Conservation (phyloP, 1,284 basidiomycete species). For the Sanghuangporus weigelae region DNA sequence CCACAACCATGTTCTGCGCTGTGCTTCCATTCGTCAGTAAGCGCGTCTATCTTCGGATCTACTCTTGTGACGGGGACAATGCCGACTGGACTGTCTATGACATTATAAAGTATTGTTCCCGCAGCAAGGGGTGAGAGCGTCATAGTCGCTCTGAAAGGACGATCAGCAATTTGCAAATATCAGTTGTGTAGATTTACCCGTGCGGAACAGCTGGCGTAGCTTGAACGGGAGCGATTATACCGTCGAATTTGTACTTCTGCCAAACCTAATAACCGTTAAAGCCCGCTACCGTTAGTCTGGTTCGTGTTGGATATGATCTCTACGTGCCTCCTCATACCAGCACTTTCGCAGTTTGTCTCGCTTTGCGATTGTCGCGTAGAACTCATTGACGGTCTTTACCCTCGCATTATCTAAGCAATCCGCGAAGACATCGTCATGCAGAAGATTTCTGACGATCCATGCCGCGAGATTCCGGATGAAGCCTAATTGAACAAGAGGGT, state of each 20-base stretch:
- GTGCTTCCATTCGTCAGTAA: constrained; percentile 52
- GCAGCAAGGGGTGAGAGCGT: constrained; percentile 48
- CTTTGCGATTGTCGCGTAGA: constrained; percentile 40
- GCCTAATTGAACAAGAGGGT: constrained; percentile 28
- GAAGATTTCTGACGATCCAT: constrained; percentile 44
- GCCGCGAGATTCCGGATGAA: constrained; percentile 44
- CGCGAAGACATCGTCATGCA: constrained; percentile 56
- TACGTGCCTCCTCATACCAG: constrained; percentile 53
- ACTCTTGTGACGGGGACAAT: constrained; percentile 79
- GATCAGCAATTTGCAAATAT: neutral
- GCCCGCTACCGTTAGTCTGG: neutral
- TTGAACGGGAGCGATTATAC: constrained; percentile 71
- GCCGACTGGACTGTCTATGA: constrained; percentile 75
- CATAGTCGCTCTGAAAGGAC: constrained; percentile 40
- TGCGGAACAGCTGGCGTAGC: constrained; percentile 70
- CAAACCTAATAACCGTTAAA: constrained; percentile 49
- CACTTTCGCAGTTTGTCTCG: constrained; percentile 46
- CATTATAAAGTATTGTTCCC: constrained; percentile 60
- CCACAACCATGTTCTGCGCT: constrained; percentile 35
- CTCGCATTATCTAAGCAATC: constrained; percentile 39
- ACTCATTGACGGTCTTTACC: constrained; percentile 53
- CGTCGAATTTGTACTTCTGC: constrained; percentile 65
- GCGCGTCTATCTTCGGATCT: constrained; percentile 52
- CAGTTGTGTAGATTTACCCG: constrained; percentile 39
- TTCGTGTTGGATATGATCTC: neutral